Evolutionary conservation across 139 green algal species (phyloP), one percentile per base, ranked within the genome.

Genomic region (Chlorella ohadii): DNA sequence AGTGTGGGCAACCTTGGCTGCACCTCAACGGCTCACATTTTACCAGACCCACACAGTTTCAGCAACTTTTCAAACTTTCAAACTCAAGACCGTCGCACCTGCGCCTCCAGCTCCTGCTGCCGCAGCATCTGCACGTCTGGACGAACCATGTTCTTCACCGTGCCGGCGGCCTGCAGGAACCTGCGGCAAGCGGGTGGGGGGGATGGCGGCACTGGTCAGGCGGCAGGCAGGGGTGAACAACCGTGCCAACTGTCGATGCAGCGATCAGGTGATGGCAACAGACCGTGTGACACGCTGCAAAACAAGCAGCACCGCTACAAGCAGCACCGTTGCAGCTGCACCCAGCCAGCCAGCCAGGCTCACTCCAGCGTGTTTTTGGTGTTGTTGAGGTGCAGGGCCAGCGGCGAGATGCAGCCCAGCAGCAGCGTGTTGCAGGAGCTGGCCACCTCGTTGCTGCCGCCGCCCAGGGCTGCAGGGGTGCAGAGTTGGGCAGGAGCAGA

Each of bases 351-450:
- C n/a, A n/a, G n/a, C n/a, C n/a, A n/a, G n/a, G n/a, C 78, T 75
- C 64, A 84, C 78, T 75, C 44, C 38, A 84, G 78, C 9, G 61
- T 88, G 67, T 15, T 61, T 6, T 39, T 27, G n/a, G 81, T 88
- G 81, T 81, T 78, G 25, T 16, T 59, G 16, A 20, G 34, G 75
- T 78, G 47, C 41, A 56, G 12, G 39, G 70, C 28, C 59, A 78
- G 72, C 12, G 76, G 84, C 13, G 38, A 61, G 38, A 88, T 77
- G 47, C 84, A 88, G 38, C 84, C 84, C 55, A 88, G 36, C 16
- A 88, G 71, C n/a, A 84, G 72, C 33, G 84, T 81, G 81, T 85
- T 88, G 63, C 84, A 88, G n/a, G 38, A 36, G 74, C 33, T 56
- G 57, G 74, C 55, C 33, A 81, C 47, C 72, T 85, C 72, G 38